Evolutionary conservation across 371 early-diverging fungal genomes (phyloP).

Genomic region (Parasitella parasitica): DNA sequence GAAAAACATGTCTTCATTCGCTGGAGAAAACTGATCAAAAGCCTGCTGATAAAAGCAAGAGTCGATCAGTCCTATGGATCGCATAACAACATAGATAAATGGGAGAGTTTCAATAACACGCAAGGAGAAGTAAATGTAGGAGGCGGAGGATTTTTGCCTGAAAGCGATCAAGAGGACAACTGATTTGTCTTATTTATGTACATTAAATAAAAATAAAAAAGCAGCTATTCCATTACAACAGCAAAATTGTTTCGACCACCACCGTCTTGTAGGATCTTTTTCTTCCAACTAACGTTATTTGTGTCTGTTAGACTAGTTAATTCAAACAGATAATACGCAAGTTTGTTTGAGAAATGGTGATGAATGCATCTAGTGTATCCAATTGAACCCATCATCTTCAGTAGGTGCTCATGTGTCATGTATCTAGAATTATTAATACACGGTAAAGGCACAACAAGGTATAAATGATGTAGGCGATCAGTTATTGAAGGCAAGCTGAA

Average conservation of each 20-base stretch:
- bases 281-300: slow-evolving; percentile 35
- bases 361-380: slow-evolving; percentile 61
- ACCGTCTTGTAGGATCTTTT: slow-evolving; percentile 55
- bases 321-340: slow-evolving; percentile 76
- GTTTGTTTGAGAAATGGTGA: slow-evolving; percentile 69
- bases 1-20: slow-evolving; percentile 48
- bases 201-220: background rate
- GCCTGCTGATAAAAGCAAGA: slow-evolving; percentile 51
- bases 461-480: slow-evolving; percentile 59
- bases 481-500: slow-evolving; percentile 12
- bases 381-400: slow-evolving; percentile 57
- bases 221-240: slow-evolving; percentile 49
- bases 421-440: slow-evolving; percentile 87
- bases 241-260: slow-evolving; percentile 67
- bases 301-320: slow-evolving; percentile 10
- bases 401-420: slow-evolving; percentile 70
- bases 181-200: background rate
- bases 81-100: background rate
- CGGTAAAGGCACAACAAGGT: slow-evolving; percentile 79
- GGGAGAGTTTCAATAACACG: background rate
- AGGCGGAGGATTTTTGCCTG: slow-evolving; percentile 16
- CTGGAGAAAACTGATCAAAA: slow-evolving; percentile 66
- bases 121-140: background rate
- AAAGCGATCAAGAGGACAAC: slow-evolving; percentile 1
- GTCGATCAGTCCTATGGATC: slow-evolving; percentile 53